Percentiles rank a stretch among this genome's conserved stretches.
Evolutionary conservation across 2,329 filamentous ascomycete species (phyloP).

Genomic region (Diaporthe velutina): DNA sequence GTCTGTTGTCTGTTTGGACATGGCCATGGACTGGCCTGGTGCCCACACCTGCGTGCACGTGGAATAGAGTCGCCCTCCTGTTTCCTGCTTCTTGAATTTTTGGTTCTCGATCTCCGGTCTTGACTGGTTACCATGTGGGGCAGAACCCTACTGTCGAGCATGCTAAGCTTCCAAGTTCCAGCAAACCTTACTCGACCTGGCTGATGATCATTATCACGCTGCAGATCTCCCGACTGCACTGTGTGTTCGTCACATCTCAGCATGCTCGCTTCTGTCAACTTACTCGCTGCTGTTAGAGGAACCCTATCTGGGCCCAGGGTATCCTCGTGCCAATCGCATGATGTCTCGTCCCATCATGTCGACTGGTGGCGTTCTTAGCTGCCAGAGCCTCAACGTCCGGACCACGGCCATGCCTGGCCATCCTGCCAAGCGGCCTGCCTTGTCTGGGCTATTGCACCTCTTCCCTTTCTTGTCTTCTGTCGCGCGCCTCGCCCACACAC

Average conservation of each 20-base stretch:
- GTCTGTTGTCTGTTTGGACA: not conserved
- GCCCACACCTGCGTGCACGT: not conserved
- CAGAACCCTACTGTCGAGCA: slow-evolving; percentile 15
- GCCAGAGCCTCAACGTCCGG: slow-evolving; percentile 16
- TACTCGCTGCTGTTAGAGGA: slow-evolving; percentile 15
- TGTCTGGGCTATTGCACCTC: not conserved
- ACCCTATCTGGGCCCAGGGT: not conserved
- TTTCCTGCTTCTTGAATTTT: not conserved
- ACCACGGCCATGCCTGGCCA: slow-evolving; percentile 5
- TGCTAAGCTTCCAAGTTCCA: slow-evolving; percentile 22
- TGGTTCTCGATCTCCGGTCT: not conserved
- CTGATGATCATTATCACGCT: slow-evolving; percentile 19
- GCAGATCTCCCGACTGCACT: slow-evolving; percentile 16
- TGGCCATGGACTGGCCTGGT: not conserved
- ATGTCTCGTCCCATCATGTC: slow-evolving; percentile 23
- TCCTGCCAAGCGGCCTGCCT: slow-evolving; percentile 11
- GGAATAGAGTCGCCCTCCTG: not conserved
- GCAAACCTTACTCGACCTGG: slow-evolving; percentile 8
- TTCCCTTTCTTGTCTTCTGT: not conserved
- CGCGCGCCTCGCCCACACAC: slow-evolving; percentile 5
- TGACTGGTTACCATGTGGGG: not conserved
- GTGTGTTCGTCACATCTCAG: slow-evolving; percentile 19
- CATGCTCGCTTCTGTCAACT: not conserved
- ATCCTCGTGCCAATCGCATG: slow-evolving; percentile 22
- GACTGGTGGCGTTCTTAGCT: slow-evolving; percentile 20